phyloP scores from a whole-genome alignment of 2,329 filamentous ascomycete species.

The Cordyceps javanica region DNA sequence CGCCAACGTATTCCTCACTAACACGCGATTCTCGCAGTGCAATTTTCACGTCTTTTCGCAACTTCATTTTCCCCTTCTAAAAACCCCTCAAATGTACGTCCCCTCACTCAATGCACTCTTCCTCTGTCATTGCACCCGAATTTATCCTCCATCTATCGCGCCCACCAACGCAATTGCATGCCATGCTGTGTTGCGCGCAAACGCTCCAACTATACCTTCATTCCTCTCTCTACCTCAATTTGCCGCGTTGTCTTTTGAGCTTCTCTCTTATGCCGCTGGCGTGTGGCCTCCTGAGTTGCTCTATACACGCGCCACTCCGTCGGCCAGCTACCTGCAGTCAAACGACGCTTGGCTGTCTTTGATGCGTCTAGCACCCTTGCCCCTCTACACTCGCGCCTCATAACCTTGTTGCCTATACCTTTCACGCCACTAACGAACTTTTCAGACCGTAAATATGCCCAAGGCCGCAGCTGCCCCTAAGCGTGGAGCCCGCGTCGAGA shows the following conservation, averaged over 20 bases:
- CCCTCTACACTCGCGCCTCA: slow-evolving; percentile 15
- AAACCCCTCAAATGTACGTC: slow-evolving; percentile 15
- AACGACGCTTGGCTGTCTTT: background rate
- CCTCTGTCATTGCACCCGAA: background rate
- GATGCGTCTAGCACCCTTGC: slow-evolving; percentile 15
- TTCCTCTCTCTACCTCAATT: background rate
- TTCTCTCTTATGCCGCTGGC: background rate
- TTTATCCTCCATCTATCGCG: background rate
- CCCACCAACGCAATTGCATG: background rate
- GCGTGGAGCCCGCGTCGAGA: slow-evolving; percentile 49
- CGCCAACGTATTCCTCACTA: slow-evolving; percentile 7
- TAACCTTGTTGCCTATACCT: background rate
- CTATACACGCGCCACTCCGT: background rate
- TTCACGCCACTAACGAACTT: background rate
- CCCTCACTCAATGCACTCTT: slow-evolving; percentile 3
- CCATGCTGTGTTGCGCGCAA: background rate
- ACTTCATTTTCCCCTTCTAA: slow-evolving; percentile 9
- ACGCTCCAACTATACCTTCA: background rate
- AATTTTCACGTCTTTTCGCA: slow-evolving; percentile 7
- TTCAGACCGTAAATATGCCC: slow-evolving; percentile 44
- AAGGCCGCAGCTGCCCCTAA: slow-evolving; percentile 48
- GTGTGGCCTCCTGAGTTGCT: background rate
- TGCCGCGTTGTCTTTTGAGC: no score
- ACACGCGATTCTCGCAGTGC: slow-evolving; percentile 12
- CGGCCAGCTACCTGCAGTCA: background rate